Percentiles rank a stretch among this genome's conserved stretches.
Evolutionary conservation across 164 flowering plant species (phyloP).

Genomic region (Aristolochia fimbriata): DNA sequence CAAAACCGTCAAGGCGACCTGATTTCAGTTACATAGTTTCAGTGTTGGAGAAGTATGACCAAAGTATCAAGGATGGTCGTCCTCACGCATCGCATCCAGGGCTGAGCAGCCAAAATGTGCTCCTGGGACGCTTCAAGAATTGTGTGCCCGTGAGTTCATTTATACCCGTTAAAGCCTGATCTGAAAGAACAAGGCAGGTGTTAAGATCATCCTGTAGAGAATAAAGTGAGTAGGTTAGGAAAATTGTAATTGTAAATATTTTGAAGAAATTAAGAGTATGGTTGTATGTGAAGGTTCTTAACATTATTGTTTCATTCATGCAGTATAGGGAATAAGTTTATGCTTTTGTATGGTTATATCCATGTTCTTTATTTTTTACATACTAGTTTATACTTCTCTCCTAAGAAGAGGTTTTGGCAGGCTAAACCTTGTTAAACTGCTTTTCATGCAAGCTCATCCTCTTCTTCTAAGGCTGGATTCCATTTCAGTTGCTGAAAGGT

Average conservation of each 20-base stretch:
- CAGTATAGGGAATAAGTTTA: neutral
- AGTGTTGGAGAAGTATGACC: slow-evolving; percentile 66
- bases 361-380: too few species aligned
- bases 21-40: slow-evolving; percentile 73
- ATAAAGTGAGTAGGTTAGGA: slow-evolving; percentile 7
- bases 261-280: too few species aligned
- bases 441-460: too few species aligned
- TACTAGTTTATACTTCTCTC: too few species aligned
- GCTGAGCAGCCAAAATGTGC: slow-evolving; percentile 29
- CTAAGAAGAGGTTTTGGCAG: too few species aligned
- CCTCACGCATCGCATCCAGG: slow-evolving; percentile 55
- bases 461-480: too few species aligned
- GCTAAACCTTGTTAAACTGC: too few species aligned
- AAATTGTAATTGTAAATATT: slow-evolving; percentile 17
- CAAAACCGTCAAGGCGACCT: slow-evolving; percentile 81
- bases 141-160: slow-evolving; percentile 58
- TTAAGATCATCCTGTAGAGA: slow-evolving; percentile 4
- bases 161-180: slow-evolving; percentile 61
- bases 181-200: slow-evolving; percentile 8
- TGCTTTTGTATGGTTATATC: neutral
- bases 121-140: slow-evolving; percentile 52
- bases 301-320: neutral
- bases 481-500: too few species aligned
- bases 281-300: too few species aligned
- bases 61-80: slow-evolving; percentile 69